Base-by-base conservation (phyloP, 2,329 filamentous ascomycete genomes). In the Penicillium sp. region DNA sequence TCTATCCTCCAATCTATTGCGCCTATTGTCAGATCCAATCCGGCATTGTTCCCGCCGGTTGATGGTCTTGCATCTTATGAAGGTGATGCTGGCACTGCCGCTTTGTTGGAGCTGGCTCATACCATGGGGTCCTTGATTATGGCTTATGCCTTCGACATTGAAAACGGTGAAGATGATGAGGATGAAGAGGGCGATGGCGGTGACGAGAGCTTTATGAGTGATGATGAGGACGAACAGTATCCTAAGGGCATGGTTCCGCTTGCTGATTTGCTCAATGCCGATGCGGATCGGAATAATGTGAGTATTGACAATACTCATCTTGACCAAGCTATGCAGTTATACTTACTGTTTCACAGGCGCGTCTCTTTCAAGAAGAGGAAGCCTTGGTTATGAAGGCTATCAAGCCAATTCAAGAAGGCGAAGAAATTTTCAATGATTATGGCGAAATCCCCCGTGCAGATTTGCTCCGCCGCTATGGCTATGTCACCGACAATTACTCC, bases 101-200 rank as follows among this genome's bases (percentile, higher is more conserved):
- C 80, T 24, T 74, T 87, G 13, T 68, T 88, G 3, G 67, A 75
- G 16, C 72, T 86, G 19, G 89, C 90, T 52, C 91, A 96, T 71
- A 82, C 86, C 9, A 93, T 96, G 87, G 92, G 90, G 1, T 93
- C 89, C 59, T 86, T 89, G 16, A 93, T 96, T 63, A 96, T 96
- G 91, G 89, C 91, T 0, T 96, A 96, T 70, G 91, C 91, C 0
- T 96, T 96, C 70, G 92, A 96, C 64, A 83, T 96, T 7, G 85
- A 86, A 62, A 80, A 80, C 35, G 68, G 73, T 0, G 82, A 86
- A 22, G 80, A 86, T 5, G 80, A 84, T 0, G 84, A 86, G 2
- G 83, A 86, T 3, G 82, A 83, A 4, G 75, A 83, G 4, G 75
- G 74, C 1, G 82, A 83, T 3, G 75, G 76, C 8, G 78, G 66